phyloP scores from a whole-genome alignment of 148 eudicot species.

The Chenopodium berlandieri region DNA sequence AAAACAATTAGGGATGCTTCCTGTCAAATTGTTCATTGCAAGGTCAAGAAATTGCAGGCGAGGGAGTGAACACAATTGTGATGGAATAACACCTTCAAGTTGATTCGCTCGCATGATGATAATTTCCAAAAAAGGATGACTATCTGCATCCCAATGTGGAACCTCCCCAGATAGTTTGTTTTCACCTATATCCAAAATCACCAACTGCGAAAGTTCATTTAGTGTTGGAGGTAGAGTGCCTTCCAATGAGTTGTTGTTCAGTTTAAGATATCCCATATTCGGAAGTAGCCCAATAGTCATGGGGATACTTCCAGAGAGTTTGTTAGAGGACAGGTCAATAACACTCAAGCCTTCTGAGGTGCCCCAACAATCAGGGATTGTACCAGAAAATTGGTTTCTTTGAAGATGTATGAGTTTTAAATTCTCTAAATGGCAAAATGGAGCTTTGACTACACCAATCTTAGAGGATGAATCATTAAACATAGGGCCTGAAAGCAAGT shows the following conservation, averaged over 20 bases:
- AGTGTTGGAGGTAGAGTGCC: slow-evolving; percentile 31
- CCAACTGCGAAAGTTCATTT: neutral
- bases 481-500: too few relatives aligned
- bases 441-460: too few relatives aligned
- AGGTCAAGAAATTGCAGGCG: too few relatives aligned
- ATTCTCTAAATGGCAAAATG: too few relatives aligned
- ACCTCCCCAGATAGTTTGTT: slow-evolving; percentile 32
- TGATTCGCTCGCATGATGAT: slow-evolving; percentile 30
- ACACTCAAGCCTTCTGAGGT: too few relatives aligned
- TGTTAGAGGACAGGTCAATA: slow-evolving; percentile 34
- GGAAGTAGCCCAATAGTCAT: slow-evolving; percentile 10
- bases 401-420: too few relatives aligned
- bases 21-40: too few relatives aligned
- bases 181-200: slow-evolving; percentile 39
- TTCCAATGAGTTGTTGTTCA: slow-evolving; percentile 32
- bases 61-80: slow-evolving; percentile 18
- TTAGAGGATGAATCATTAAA: too few relatives aligned
- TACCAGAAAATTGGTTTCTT: too few relatives aligned
- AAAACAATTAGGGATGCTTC: too few relatives aligned
- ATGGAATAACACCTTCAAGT: slow-evolving; percentile 40
- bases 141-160: slow-evolving; percentile 22
- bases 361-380: too few relatives aligned
- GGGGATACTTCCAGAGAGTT: slow-evolving; percentile 35
- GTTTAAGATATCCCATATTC: neutral
- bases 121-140: neutral